Conservation (phyloP, 768 basidiomycete species). For the Pleurotus cornucopiae region DNA sequence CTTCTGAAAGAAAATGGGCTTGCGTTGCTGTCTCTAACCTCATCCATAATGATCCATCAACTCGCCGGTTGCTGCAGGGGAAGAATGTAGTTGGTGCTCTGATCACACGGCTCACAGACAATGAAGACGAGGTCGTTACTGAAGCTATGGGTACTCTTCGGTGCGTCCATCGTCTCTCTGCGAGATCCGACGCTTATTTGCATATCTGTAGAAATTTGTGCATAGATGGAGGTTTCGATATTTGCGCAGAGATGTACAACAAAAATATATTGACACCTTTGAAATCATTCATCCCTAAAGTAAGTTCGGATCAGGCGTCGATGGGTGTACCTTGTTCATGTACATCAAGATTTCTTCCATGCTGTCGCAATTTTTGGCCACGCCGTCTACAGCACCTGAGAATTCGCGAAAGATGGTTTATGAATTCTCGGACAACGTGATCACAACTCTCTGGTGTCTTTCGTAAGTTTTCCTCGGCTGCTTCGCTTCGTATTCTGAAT, state of each 20-base stretch:
- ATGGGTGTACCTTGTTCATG: not conserved
- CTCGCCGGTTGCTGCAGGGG: slow-evolving; percentile 82
- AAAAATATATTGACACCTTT: slow-evolving; percentile 85
- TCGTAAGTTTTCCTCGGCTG: slow-evolving; percentile 56
- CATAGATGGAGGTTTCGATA: slow-evolving; percentile 92
- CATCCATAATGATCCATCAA: slow-evolving; percentile 93
- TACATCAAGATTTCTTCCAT: slow-evolving; percentile 63
- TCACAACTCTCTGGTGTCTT: slow-evolving; percentile 91
- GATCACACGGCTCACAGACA: slow-evolving; percentile 84
- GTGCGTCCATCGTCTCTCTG: slow-evolving; percentile 34
- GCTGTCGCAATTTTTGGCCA: slow-evolving; percentile 61
- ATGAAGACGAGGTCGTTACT: slow-evolving; percentile 84
- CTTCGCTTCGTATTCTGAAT: slow-evolving; percentile 17
- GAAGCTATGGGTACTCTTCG: slow-evolving; percentile 87
- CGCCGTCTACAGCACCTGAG: slow-evolving; percentile 61
- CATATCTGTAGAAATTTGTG: slow-evolving; percentile 69
- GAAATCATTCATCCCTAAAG: slow-evolving; percentile 76
- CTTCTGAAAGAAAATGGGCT: slow-evolving; percentile 87
- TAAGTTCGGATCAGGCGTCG: slow-evolving; percentile 20
- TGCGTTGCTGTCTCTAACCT: slow-evolving; percentile 95
- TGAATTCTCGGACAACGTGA: slow-evolving; percentile 87
- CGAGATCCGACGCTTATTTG: slow-evolving; percentile 7
- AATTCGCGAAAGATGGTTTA: slow-evolving; percentile 74
- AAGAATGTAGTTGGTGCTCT: slow-evolving; percentile 86
- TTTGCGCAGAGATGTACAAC: slow-evolving; percentile 96